Evolutionary conservation across 2,329 filamentous ascomycete genomes (phyloP).

Genomic region (Cercospora sp.): DNA sequence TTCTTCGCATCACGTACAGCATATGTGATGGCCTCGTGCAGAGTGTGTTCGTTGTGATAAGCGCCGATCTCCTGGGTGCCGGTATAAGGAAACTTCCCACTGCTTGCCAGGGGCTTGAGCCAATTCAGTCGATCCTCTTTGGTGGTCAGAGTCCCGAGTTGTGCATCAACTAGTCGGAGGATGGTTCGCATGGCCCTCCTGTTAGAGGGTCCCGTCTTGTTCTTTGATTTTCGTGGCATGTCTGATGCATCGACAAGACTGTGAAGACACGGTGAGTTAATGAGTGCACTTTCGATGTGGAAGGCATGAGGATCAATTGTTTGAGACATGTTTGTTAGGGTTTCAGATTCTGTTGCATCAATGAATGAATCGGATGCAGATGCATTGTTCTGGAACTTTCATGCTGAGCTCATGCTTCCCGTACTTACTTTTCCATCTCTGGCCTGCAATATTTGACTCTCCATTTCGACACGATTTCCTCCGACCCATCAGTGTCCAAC

Average conservation of each 20-base stretch:
- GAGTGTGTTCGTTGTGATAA: not conserved
- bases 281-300: not conserved
- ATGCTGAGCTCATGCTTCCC: not conserved
- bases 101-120: not conserved
- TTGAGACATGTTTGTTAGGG: constrained; percentile 5
- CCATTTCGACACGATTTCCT: too few relatives aligned
- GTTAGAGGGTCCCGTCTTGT: not conserved
- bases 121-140: not conserved
- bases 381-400: not conserved
- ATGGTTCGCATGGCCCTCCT: constrained; percentile 1
- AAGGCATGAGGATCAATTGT: not conserved
- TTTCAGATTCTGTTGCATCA: not conserved
- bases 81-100: not conserved
- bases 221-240: not conserved
- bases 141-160: not conserved
- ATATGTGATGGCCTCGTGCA: constrained; percentile 8
- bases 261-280: not conserved
- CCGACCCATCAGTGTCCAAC: too few relatives aligned
- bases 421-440: not conserved
- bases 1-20: constrained; percentile 3
- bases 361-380: not conserved
- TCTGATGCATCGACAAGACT: not conserved
- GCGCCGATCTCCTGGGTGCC: not conserved
- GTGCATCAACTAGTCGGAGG: not conserved
- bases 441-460: not conserved